Percentiles rank a stretch among this genome's conserved stretches.
phyloP scores from a whole-genome alignment of 164 flowering plant species.

The Piper betle region DNA sequence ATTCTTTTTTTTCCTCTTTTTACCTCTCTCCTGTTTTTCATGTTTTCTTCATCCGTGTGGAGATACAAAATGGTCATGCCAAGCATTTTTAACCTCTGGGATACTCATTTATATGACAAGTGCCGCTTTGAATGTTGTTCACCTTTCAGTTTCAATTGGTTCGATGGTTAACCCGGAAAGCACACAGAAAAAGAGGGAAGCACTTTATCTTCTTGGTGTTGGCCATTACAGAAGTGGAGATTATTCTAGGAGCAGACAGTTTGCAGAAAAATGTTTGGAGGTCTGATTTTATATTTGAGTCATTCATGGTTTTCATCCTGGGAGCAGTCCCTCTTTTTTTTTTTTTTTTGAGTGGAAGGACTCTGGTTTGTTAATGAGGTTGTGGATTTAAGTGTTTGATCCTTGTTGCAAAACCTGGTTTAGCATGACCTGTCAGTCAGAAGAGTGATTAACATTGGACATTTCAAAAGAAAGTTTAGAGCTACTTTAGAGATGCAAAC shows the following conservation, averaged over 20 bases:
- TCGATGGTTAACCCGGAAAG: slow-evolving; percentile 32
- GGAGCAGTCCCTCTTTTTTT: too few species aligned
- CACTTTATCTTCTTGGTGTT: slow-evolving; percentile 80
- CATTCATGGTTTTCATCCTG: neutral
- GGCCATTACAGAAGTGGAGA: slow-evolving; percentile 79
- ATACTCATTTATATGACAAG: neutral
- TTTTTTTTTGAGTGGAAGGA: too few species aligned
- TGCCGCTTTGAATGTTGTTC: neutral
- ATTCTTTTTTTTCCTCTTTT: neutral
- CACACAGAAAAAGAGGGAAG: slow-evolving; percentile 59
- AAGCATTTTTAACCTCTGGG: neutral
- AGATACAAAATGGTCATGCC: neutral
- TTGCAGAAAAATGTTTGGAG: slow-evolving; percentile 70
- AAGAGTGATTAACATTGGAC: too few species aligned
- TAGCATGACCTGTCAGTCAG: too few species aligned
- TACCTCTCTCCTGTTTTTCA: neutral
- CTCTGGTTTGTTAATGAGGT: too few species aligned
- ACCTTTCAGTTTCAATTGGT: slow-evolving; percentile 32
- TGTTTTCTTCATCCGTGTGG: neutral
- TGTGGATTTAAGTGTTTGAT: too few species aligned
- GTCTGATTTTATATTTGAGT: slow-evolving; percentile 18
- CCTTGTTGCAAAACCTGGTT: too few species aligned
- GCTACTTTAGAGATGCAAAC: too few species aligned
- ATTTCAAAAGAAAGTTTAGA: too few species aligned
- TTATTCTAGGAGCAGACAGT: slow-evolving; percentile 56